These are phyloP conservation scores for Cucurbita argyrosperma DNA, from an alignment of 306 rosid genomes.

Conservation along the genomic window DNA sequence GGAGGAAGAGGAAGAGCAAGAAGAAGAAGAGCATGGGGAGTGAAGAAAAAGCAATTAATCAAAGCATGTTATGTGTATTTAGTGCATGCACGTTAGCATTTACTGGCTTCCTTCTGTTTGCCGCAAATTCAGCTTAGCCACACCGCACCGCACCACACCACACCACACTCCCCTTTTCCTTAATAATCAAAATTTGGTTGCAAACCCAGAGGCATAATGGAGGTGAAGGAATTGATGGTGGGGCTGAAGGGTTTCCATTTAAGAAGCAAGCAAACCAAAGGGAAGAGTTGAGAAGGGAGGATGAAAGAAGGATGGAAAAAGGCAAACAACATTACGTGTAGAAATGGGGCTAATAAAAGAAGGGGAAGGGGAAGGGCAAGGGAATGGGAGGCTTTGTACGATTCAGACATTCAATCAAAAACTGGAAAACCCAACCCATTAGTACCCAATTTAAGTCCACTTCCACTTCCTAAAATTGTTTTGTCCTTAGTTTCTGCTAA, in stretches of 20 bases:
- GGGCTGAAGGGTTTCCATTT: conserved; percentile 16
- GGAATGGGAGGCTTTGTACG: not conserved
- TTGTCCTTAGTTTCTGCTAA: conserved; percentile 41
- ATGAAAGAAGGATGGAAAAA: conserved; percentile 17
- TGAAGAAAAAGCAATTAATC: conserved; percentile 31
- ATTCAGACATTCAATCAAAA: not conserved
- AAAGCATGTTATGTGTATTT: conserved; percentile 25
- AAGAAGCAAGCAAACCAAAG: conserved; percentile 42
- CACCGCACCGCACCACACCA: not conserved
- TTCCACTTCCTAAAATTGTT: conserved; percentile 41
- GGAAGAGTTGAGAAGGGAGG: conserved; percentile 25
- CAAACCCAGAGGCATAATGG: too few relatives aligned
- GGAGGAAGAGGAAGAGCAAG: too few relatives aligned
- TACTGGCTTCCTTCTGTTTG: not conserved
- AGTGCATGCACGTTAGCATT: conserved; percentile 12
- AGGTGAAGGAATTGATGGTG: not conserved
- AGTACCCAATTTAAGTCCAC: conserved; percentile 34
- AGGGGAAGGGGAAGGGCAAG: not conserved
- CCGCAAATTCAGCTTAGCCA: conserved; percentile 9
- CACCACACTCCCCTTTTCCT: not conserved
- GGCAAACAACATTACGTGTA: not conserved
- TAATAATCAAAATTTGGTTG: not conserved
- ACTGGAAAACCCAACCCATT: not conserved
- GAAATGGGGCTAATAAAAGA: not conserved
- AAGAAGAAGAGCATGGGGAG: conserved; percentile 23